A percentile compares a stretch with the other conserved stretches of the same genome.
Conservation (phyloP, 2,329 filamentous ascomycete species). For the Zopfia rhizophila region DNA sequence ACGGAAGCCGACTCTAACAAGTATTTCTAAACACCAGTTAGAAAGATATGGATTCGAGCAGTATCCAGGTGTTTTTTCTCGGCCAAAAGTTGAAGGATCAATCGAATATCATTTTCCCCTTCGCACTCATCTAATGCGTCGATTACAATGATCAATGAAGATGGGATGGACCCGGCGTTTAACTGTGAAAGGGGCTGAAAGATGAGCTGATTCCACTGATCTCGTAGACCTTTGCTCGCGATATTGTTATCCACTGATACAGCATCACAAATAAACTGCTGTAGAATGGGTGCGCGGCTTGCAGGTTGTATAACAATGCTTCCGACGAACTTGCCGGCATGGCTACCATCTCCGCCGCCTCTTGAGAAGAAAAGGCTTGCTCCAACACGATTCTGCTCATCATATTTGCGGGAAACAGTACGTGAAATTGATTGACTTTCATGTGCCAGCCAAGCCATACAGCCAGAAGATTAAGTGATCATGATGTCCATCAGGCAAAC, state of each 20-base stretch:
- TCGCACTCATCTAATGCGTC: conserved; percentile 26
- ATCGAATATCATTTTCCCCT: conserved; percentile 7
- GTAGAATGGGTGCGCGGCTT: background rate
- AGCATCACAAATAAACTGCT: background rate
- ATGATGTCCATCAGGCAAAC: conserved; percentile 4
- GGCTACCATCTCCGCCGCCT: conserved; percentile 13
- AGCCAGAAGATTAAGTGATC: conserved; percentile 22
- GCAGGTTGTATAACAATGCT: conserved; percentile 11
- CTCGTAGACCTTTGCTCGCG: background rate
- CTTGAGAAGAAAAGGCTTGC: conserved; percentile 27
- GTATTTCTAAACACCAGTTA: no score
- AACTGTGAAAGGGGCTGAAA: background rate
- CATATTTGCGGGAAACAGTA: conserved; percentile 25
- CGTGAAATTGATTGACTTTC: conserved; percentile 25
- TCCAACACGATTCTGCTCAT: conserved; percentile 5
- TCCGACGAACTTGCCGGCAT: conserved; percentile 5
- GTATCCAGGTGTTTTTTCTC: no score
- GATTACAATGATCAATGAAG: conserved; percentile 16
- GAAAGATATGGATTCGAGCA: no score
- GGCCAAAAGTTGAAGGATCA: conserved; percentile 16
- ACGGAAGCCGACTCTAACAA: no score
- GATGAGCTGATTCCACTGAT: conserved; percentile 16
- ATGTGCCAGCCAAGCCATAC: conserved; percentile 35
- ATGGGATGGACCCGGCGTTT: background rate
- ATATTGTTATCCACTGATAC: background rate